These are phyloP conservation scores for Hypoxylon sp. DNA, from an alignment of 2,329 filamentous ascomycete species.

Conservation along the genomic window DNA sequence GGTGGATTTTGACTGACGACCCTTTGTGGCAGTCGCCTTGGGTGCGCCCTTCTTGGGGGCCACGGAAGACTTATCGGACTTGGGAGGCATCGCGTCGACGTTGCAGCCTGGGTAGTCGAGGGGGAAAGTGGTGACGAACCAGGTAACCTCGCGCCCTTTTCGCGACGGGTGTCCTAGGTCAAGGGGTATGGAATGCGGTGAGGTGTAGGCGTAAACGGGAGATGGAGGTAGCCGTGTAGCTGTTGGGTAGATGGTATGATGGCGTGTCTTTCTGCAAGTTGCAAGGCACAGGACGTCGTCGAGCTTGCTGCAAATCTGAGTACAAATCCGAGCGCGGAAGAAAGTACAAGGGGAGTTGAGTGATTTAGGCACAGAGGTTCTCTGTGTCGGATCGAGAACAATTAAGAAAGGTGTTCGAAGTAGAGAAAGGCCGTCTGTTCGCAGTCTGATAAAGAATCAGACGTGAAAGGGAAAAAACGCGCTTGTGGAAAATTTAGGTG, in stretches of 20 bases:
- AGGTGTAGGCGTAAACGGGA: neutral
- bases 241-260: neutral
- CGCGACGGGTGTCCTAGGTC: neutral
- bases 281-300: neutral
- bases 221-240: neutral
- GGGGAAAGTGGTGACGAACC: neutral
- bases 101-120: neutral
- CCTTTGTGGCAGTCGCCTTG: neutral
- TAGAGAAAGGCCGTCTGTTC: constrained; percentile 21
- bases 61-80: constrained; percentile 23
- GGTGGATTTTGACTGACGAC: neutral
- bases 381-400: constrained; percentile 14
- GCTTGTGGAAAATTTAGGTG: constrained; percentile 16
- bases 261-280: neutral
- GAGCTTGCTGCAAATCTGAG: neutral
- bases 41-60: constrained; percentile 9
- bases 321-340: neutral
- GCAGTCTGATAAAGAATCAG: constrained; percentile 8
- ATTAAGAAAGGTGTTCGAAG: constrained; percentile 11
- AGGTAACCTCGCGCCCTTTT: constrained; percentile 6
- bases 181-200: neutral
- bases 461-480: constrained; percentile 19
- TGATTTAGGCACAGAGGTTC: neutral
- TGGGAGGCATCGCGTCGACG: constrained; percentile 27
- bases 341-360: neutral